Base-by-base conservation (phyloP, 1,139 yeast genomes). In the Williopsis jadinii region DNA sequence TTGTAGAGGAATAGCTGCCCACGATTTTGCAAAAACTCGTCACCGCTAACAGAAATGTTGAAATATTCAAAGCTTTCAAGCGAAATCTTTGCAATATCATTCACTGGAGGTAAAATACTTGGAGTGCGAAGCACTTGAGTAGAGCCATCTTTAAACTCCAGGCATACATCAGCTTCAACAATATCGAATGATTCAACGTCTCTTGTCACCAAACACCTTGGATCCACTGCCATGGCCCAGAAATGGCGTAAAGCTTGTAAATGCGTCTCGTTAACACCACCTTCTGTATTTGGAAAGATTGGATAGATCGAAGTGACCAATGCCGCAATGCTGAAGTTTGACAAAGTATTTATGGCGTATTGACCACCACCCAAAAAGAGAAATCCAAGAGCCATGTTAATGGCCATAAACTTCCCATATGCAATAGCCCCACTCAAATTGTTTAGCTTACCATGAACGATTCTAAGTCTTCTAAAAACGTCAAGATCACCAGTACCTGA, bases 281-380 rank as follows among this genome's bases (percentile, higher is more conserved):
- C 52, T 24, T 66, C 59, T 3, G 51, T 51, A 8, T 56, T 55
- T 1, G 94, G 86, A 50, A 79, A 80, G 6, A 84, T 71, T 0
- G 97, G 96, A 48, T 84, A 83, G 37, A 82, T 68, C 2, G 95
- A 75, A 0, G 84, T 75, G 1, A 88, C 68, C 46, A 87, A 67
- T n/a, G 82, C 67, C 0, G 95, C 95, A 46, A 84, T 68, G 8
- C 85, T 79, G 53, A 87, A 71, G 48, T 79, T 73, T 0, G 68
- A 60, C 3, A 80, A 70, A 34, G 72, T 71, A 29, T 76, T 71
- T 48, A 92, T 75, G 0, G 95, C 92, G 62, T 79, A 87, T 59
- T 87, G 96, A 0, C 97, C 97, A 5, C 96, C 95, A 0, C 97
- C 96, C 35, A 92, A 63, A 56, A 92, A 90, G 42, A 92, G 64